phyloP scores from a whole-genome alignment of 352 stramenopile species.

The Phytophthora citricola region DNA sequence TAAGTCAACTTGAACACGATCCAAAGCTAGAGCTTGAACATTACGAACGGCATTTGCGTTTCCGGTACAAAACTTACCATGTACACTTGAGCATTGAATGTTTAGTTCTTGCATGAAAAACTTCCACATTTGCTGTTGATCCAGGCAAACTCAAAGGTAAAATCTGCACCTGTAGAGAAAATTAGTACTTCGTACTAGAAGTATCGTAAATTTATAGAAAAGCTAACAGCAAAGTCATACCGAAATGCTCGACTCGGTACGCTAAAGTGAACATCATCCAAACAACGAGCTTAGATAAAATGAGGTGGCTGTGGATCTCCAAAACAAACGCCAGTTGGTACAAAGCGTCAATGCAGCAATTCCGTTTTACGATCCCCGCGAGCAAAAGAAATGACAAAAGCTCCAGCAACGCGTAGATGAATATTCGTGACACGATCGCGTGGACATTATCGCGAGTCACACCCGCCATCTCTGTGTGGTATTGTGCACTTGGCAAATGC shows the following conservation, averaged over 20 bases:
- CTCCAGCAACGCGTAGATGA: conserved; percentile 20
- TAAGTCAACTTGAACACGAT: neutral
- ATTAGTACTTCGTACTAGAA: no score
- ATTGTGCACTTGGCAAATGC: conserved; percentile 4
- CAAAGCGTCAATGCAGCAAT: conserved; percentile 17
- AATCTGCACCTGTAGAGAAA: no score
- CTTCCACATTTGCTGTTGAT: no score
- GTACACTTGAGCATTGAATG: no score
- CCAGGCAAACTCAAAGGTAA: no score
- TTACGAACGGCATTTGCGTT: neutral
- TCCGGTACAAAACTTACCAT: no score
- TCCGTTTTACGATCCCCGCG: conserved; percentile 2
- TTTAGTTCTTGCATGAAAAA: neutral
- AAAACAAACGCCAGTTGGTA: conserved; percentile 36
- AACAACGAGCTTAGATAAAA: no score
- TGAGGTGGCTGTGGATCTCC: no score
- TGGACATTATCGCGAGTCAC: neutral
- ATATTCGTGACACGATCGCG: conserved; percentile 2
- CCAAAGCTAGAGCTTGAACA: conserved; percentile 19
- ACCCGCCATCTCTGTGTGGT: conserved; percentile 9
- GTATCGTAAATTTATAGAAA: no score
- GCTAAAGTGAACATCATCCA: no score
- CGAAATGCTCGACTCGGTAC: no score
- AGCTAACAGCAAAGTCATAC: no score
- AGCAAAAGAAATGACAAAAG: conserved; percentile 21